Evolutionary conservation across 2,329 filamentous ascomycete species (phyloP).

Genomic region (Tolypocladium capitatum): DNA sequence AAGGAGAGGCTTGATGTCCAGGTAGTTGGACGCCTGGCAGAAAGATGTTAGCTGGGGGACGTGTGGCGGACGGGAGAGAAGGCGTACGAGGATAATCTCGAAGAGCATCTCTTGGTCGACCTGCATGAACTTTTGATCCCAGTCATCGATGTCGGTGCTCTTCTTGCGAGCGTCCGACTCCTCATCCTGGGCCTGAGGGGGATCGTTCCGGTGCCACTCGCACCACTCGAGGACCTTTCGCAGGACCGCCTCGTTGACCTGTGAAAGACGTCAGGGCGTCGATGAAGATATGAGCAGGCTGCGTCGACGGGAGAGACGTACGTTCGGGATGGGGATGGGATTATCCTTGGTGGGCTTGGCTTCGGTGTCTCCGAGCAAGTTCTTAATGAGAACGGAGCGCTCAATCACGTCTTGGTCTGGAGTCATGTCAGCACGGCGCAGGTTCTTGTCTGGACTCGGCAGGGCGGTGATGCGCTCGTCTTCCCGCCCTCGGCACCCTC

Average conservation of each 20-base stretch:
- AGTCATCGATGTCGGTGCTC: slow-evolving; percentile 97
- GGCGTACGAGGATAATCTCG: slow-evolving; percentile 85
- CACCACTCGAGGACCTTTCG: slow-evolving; percentile 98
- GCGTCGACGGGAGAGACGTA: slow-evolving; percentile 21
- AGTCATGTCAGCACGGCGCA: slow-evolving; percentile 2
- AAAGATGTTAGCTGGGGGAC: neutral
- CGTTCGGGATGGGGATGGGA: slow-evolving; percentile 79
- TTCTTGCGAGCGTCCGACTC: slow-evolving; percentile 93
- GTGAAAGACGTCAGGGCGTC: slow-evolving; percentile 3
- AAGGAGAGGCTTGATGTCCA: slow-evolving; percentile 95
- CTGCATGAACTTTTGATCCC: slow-evolving; percentile 99
- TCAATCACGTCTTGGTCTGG: slow-evolving; percentile 73
- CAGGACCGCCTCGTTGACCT: slow-evolving; percentile 87
- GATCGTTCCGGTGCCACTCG: slow-evolving; percentile 84
- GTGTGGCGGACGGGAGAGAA: neutral
- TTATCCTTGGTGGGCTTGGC: slow-evolving; percentile 38
- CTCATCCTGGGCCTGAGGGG: slow-evolving; percentile 68
- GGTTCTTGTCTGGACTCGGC: neutral
- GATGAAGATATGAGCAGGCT: neutral
- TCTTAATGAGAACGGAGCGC: slow-evolving; percentile 92
- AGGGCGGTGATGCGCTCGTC: neutral
- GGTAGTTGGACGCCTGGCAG: slow-evolving; percentile 80
- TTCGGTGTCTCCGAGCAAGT: slow-evolving; percentile 88
- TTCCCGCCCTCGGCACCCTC: neutral
- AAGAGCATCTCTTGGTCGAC: slow-evolving; percentile 99